These are phyloP conservation scores for Edaphochlamys debaryana DNA, from an alignment of 139 green algal genomes.

Conservation along the genomic window DNA sequence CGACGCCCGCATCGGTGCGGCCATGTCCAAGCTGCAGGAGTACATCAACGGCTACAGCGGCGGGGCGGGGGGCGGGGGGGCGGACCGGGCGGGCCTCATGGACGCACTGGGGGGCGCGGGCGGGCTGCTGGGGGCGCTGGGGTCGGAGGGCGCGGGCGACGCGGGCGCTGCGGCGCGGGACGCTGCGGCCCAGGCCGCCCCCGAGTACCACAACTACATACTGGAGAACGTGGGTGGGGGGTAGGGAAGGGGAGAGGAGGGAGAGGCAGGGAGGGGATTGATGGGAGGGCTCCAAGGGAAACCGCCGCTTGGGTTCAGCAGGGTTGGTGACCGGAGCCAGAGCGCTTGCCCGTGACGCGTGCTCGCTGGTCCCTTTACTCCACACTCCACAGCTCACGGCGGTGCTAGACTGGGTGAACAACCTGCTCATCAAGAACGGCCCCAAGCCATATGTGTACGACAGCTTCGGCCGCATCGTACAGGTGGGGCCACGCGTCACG, in stretches of 20 bases:
- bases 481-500: no score
- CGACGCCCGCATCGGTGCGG: constrained; percentile 22
- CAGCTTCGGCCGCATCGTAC: constrained; percentile 17
- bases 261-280: no score
- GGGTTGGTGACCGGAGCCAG: no score
- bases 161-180: neutral
- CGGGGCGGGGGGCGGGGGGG: neutral
- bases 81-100: no score
- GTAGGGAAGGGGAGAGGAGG: no score
- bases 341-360: no score
- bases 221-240: constrained; percentile 21
- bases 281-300: no score
- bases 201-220: constrained; percentile 39
- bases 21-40: constrained; percentile 4
- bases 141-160: neutral
- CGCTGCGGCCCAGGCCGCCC: neutral
- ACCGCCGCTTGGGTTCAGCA: no score
- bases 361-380: no score
- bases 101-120: neutral
- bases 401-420: constrained; percentile 34
- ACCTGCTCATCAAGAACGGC: neutral
- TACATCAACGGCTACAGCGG: constrained; percentile 26
- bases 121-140: neutral
- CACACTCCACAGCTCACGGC: constrained; percentile 24
- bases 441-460: constrained; percentile 23